phyloP scores from a whole-genome alignment of 176 grass and related monocot species.

The Aegilops longissima region DNA sequence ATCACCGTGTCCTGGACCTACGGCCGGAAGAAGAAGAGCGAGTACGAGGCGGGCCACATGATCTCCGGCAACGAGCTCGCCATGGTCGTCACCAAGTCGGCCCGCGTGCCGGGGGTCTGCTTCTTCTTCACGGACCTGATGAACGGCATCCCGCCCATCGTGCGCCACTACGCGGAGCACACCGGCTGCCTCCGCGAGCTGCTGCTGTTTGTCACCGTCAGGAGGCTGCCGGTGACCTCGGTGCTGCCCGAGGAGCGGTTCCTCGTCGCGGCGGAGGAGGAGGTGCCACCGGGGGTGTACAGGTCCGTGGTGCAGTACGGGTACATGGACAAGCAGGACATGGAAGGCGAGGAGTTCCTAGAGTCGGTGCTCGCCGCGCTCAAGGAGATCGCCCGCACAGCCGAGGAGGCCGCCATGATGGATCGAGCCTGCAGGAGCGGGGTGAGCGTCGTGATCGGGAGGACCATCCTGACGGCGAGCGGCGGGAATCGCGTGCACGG shows the following conservation, averaged over 20 bases:
- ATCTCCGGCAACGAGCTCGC: slow-evolving; percentile 23
- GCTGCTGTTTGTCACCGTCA: slow-evolving; percentile 50
- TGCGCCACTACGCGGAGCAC: slow-evolving; percentile 50
- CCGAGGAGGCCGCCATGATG: slow-evolving; percentile 21
- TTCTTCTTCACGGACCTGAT: slow-evolving; percentile 53
- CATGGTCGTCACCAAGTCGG: neutral
- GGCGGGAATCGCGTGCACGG: neutral
- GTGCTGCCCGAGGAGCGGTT: slow-evolving; percentile 43
- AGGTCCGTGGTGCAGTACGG: slow-evolving; percentile 43
- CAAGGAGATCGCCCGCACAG: neutral
- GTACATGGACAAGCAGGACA: slow-evolving; percentile 44
- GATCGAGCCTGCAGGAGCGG: neutral
- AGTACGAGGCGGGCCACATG: slow-evolving; percentile 40
- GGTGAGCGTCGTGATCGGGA: slow-evolving; percentile 33
- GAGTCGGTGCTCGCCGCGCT: slow-evolving; percentile 24
- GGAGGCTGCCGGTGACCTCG: slow-evolving; percentile 30
- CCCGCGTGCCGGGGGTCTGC: slow-evolving; percentile 33
- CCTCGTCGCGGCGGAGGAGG: neutral
- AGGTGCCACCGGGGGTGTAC: slow-evolving; percentile 27
- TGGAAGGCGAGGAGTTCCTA: slow-evolving; percentile 36
- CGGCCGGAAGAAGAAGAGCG: slow-evolving; percentile 44
- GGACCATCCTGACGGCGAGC: slow-evolving; percentile 41
- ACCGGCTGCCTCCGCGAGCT: slow-evolving; percentile 41
- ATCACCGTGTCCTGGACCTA: slow-evolving; percentile 64
- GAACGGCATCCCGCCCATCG: slow-evolving; percentile 50